phyloP scores from a whole-genome alignment of 257 asterid species.

The Nemophila menziesii region DNA sequence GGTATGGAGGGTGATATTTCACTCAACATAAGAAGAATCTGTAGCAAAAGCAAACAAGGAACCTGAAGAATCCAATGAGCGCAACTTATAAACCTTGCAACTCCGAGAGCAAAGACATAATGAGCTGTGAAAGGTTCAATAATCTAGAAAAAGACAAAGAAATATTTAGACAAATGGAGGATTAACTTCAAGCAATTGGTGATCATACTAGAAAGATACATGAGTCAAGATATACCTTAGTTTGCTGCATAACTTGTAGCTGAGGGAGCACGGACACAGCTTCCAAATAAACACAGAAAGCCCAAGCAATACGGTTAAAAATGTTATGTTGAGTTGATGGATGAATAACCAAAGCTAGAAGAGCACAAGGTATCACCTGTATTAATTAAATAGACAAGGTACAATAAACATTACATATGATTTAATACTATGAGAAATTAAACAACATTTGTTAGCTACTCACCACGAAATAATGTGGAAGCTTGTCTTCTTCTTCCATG shows the following conservation, averaged over 20 bases:
- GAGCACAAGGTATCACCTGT: constrained; percentile 25
- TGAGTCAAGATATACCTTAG: constrained; percentile 8
- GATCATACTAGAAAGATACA: neutral
- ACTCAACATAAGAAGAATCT: no score
- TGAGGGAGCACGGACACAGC: constrained; percentile 36
- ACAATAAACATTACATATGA: neutral
- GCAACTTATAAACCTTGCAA: constrained; percentile 33
- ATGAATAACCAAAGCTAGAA: constrained; percentile 20
- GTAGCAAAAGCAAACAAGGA: no score
- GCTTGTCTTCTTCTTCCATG: constrained; percentile 19
- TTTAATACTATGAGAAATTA: neutral
- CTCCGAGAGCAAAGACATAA: constrained; percentile 36
- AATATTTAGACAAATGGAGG: neutral
- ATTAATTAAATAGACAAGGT: neutral
- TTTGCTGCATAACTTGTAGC: constrained; percentile 24
- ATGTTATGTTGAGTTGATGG: constrained; percentile 22
- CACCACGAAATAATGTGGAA: constrained; percentile 19
- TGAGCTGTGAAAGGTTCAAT: constrained; percentile 34
- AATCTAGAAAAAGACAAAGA: constrained; percentile 12
- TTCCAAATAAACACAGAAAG: constrained; percentile 28
- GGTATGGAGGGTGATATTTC: no score
- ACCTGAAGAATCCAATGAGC: constrained; percentile 43
- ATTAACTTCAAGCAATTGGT: constrained; percentile 3
- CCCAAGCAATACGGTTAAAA: constrained; percentile 21
- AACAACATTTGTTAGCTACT: constrained; percentile 1